Conservation (phyloP, 2,329 filamentous ascomycete species). For the Arthrinium phaeospermum region DNA sequence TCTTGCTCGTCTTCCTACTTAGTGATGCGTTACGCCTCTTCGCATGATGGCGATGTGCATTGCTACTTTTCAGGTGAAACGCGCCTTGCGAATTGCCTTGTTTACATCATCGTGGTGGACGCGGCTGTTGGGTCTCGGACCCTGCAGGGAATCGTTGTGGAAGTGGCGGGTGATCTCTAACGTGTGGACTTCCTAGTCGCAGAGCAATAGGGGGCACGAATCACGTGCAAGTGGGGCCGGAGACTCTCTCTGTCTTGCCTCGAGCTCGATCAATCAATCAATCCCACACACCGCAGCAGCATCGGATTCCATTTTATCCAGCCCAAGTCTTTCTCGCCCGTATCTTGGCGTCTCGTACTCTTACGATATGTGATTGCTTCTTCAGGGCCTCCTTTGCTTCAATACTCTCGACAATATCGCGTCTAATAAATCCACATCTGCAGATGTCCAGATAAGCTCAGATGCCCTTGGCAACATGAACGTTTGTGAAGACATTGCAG, state of each 20-base stretch:
- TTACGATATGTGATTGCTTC: background rate
- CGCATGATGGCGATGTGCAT: background rate
- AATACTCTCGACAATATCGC: background rate
- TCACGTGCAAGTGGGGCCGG: slow-evolving; percentile 4
- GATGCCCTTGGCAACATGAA: background rate
- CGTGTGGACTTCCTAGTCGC: background rate
- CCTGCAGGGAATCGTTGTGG: background rate
- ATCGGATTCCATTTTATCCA: background rate
- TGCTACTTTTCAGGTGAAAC: background rate
- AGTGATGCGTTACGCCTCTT: background rate
- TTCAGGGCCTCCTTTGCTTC: background rate
- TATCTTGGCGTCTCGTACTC: background rate
- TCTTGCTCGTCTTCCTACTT: background rate
- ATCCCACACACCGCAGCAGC: background rate
- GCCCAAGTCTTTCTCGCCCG: background rate
- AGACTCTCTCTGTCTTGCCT: background rate
- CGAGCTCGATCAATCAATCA: background rate
- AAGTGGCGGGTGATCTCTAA: slow-evolving; percentile 1
- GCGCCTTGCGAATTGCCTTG: background rate
- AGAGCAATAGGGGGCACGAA: slow-evolving; percentile 1
- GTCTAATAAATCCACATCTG: background rate
- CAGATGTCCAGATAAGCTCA: background rate
- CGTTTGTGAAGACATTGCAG: background rate
- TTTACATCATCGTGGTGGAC: background rate
- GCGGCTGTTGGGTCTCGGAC: background rate